Percentiles rank a stretch among this genome's conserved stretches.
These are phyloP conservation scores for Kalmanozyma brasiliensis DNA, from an alignment of 1,284 basidiomycete genomes.

Conservation along the genomic window DNA sequence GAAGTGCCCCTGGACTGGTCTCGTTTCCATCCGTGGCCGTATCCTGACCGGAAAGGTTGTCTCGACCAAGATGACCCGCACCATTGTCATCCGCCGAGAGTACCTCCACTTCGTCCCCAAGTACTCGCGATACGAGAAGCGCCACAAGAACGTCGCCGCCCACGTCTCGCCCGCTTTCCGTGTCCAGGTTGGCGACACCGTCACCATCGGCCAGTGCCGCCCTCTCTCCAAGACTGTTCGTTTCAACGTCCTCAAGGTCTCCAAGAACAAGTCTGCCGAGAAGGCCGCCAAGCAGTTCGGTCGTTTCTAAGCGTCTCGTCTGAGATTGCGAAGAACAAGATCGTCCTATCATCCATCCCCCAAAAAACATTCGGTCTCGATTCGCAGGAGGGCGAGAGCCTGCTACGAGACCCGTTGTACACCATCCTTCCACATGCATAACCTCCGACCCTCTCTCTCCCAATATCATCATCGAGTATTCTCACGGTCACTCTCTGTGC, in stretches of 20 bases:
- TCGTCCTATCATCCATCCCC: constrained; percentile 1
- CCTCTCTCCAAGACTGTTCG: constrained; percentile 99
- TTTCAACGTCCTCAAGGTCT: constrained; percentile 94
- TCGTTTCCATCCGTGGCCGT: constrained; percentile 91
- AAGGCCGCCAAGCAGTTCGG: constrained; percentile 81
- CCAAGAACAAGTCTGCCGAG: constrained; percentile 69
- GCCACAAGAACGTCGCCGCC: constrained; percentile 96
- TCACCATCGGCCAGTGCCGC: constrained; percentile 99
- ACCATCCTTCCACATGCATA: constrained; percentile 33
- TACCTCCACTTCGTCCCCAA: constrained; percentile 97
- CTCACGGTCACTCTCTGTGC: constrained; percentile 15
- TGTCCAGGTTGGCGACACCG: constrained; percentile 80
- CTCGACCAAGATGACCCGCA: constrained; percentile 99
- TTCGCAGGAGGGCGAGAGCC: constrained; percentile 46
- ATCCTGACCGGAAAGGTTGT: constrained; percentile 97
- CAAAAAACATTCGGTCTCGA: constrained; percentile 25
- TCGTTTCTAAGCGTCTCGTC: constrained; percentile 79
- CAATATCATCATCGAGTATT: constrained; percentile 31
- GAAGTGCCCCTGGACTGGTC: constrained; percentile 93
- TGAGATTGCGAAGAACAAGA: neutral
- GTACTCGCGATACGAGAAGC: constrained; percentile 77
- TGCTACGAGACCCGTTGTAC: constrained; percentile 36
- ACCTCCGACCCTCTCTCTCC: constrained; percentile 6
- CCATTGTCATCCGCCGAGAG: constrained; percentile 96
- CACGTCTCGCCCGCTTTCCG: constrained; percentile 99